Conservation (phyloP, 441 rosid species). For the Manihot esculenta region DNA sequence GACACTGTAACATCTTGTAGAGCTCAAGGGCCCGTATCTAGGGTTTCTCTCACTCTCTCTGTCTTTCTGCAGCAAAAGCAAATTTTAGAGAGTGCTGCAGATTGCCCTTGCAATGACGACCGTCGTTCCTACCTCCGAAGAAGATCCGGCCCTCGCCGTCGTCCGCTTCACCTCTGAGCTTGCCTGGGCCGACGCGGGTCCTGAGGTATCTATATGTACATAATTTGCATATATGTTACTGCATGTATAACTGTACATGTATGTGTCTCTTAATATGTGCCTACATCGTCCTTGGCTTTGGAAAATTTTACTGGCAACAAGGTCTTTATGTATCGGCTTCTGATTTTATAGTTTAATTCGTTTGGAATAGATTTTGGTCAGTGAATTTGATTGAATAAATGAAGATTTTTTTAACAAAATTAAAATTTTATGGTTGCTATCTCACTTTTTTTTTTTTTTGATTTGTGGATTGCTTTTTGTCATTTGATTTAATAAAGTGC, state of each 20-base stretch:
- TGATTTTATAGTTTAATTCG: neutral
- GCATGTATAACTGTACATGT: too few species aligned
- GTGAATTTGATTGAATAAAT: too few species aligned
- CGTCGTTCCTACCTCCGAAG: conserved; percentile 92
- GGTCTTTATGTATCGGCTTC: neutral
- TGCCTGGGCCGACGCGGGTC: conserved; percentile 99
- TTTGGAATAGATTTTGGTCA: too few species aligned
- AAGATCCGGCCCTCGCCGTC: conserved; percentile 84
- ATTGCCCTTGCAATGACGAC: conserved; percentile 56
- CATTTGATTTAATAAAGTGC: neutral
- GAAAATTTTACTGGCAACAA: too few species aligned
- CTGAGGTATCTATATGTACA: conserved; percentile 51
- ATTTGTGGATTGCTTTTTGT: neutral
- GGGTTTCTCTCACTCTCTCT: conserved; percentile 35
- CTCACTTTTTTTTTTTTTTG: neutral
- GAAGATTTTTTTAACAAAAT: neutral
- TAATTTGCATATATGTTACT: neutral
- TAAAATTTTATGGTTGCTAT: too few species aligned
- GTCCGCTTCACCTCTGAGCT: conserved; percentile 93
- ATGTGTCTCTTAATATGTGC: neutral
- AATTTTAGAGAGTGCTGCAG: conserved; percentile 29
- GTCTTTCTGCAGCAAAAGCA: neutral
- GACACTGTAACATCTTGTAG: neutral
- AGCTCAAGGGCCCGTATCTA: conserved; percentile 9
- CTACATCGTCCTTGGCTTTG: neutral